Percentiles rank a stretch among this genome's conserved stretches.
phyloP scores from a whole-genome alignment of 225 moss, liverwort and hornwort genomes.

The Pseudisothecium myosuroides region DNA sequence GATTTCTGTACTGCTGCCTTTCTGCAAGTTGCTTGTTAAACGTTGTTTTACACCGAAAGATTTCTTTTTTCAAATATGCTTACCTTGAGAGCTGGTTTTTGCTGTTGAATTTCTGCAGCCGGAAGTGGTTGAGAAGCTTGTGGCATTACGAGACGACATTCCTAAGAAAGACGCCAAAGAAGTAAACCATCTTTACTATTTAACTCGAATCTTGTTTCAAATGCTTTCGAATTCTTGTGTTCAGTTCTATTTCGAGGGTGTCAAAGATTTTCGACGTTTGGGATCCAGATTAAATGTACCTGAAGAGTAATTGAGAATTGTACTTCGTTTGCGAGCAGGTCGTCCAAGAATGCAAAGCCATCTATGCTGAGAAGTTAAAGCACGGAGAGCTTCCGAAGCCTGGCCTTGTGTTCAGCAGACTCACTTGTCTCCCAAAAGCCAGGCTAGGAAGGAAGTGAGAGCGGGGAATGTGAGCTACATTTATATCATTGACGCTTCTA shows the following conservation, averaged over 20 bases:
- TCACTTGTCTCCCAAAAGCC: slow-evolving; percentile 83
- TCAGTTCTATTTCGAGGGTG: neutral
- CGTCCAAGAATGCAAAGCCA: slow-evolving; percentile 76
- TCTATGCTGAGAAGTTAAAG: slow-evolving; percentile 60
- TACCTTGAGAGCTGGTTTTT: neutral
- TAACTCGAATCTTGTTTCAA: neutral
- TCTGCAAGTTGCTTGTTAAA: neutral
- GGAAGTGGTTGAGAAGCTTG: slow-evolving; percentile 97
- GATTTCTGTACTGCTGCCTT: neutral
- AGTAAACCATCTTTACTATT: slow-evolving; percentile 14
- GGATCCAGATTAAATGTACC: neutral
- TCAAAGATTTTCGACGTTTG: neutral
- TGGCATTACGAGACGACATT: slow-evolving; percentile 92
- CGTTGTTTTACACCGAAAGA: neutral
- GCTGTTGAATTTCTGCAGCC: slow-evolving; percentile 44
- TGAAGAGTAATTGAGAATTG: neutral
- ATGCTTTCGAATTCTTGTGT: neutral
- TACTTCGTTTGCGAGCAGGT: slow-evolving; percentile 49
- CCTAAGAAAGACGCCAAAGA: slow-evolving; percentile 96
- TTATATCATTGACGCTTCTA: neutral
- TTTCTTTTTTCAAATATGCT: neutral
- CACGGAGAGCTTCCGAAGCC: slow-evolving; percentile 85
- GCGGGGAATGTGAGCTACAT: neutral
- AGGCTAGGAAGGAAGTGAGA: slow-evolving; percentile 27
- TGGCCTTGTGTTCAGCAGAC: slow-evolving; percentile 92